phyloP scores from a whole-genome alignment of 83 land plant genomes.

The Diphasiastrum complanatum region DNA sequence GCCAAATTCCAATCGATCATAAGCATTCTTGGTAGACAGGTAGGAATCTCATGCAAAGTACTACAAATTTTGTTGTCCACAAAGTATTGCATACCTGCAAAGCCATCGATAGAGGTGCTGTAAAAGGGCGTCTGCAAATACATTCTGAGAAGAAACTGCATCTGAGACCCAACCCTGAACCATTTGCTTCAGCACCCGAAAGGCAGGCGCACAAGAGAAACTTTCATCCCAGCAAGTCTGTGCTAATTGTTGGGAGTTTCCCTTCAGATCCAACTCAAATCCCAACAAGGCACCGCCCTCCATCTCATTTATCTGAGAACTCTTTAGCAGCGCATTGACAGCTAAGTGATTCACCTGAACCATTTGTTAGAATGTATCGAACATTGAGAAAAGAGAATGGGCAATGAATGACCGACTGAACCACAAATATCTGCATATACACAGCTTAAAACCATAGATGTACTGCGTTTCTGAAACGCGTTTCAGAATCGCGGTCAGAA shows the following conservation, averaged over 20 bases:
- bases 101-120: slow-evolving; percentile 96
- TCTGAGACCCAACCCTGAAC: slow-evolving; percentile 83
- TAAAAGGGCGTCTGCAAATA: slow-evolving; percentile 84
- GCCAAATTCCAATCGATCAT: background rate
- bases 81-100: slow-evolving; percentile 56
- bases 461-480: too few relatives aligned
- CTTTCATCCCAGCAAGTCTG: slow-evolving; percentile 62
- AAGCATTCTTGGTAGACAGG: too few relatives aligned
- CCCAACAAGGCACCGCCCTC: slow-evolving; percentile 83
- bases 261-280: slow-evolving; percentile 47
- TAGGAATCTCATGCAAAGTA: too few relatives aligned
- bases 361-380: background rate
- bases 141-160: slow-evolving; percentile 84
- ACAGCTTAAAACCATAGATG: too few relatives aligned
- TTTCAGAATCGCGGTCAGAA: too few relatives aligned
- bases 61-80: background rate
- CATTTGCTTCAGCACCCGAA: slow-evolving; percentile 84
- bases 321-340: slow-evolving; percentile 82
- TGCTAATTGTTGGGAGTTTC: slow-evolving; percentile 24
- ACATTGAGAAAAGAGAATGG: too few relatives aligned
- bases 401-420: too few relatives aligned
- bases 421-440: too few relatives aligned
- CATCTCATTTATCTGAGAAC: slow-evolving; percentile 89
- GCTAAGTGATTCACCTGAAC: slow-evolving; percentile 88
- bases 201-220: slow-evolving; percentile 74